Base-by-base conservation (phyloP, 2,329 filamentous ascomycete genomes). In the Trichoderma asperellum region DNA sequence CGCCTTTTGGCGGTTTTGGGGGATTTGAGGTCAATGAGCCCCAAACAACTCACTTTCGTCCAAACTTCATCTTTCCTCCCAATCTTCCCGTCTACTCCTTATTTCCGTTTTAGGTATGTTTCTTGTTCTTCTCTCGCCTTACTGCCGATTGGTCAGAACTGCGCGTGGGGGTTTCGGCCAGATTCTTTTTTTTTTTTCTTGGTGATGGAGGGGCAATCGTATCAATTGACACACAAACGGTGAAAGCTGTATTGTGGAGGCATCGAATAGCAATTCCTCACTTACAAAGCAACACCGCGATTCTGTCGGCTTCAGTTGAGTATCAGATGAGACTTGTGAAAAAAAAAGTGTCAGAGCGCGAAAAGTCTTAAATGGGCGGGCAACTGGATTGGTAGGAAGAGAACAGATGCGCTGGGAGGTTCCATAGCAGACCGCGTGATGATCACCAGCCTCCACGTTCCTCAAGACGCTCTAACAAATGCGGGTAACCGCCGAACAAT, bases 51-150 rank as follows among this genome's bases (percentile, higher is more conserved):
- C 80, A 89, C 87, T 85, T 88, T 80, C 87, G 84, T 74, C 87
- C 87, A 75, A 89, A 89, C 80, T 89, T 89, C 87, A 89, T 89
- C 59, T 21, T 49, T 67, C 40, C 43, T 47, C 27, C 53, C 63
- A 59, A 27, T 35, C 40, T 29, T n/a, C 63, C 29, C 27, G 16
- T 14, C 10, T 49, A 16, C 40, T 35, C 24, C 35, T 29, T 58
- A 59, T 29, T 59, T 67, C 40, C 53, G 55, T 29, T 35, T 35
- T 63, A 24, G 16, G 59, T 21, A 63, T 35, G 32, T 43, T 53
- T 63, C 32, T 59, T 37, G 14, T 34, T 61, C 24, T 43, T 43
- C 16, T 27, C 16, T 29, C 47, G 60, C 29, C 35, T 47, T 37
- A 34, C 49, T 55, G 63, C 63, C 40, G 63, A 67, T 67, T 67